phyloP scores from a whole-genome alignment of 805 yeast genomes.

The Gaillardinia entomophila region DNA sequence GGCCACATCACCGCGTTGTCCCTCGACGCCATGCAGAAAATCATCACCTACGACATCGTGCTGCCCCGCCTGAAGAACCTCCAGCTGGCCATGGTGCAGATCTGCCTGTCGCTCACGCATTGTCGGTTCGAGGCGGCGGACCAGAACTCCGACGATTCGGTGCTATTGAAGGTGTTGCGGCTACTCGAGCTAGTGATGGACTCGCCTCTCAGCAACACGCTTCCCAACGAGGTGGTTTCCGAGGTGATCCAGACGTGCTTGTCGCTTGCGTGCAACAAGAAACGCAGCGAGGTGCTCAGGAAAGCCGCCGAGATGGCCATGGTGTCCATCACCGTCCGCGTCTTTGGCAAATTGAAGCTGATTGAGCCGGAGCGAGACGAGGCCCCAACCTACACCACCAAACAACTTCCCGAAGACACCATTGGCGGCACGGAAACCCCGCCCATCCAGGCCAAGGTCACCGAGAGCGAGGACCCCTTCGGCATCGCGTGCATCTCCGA shows the following conservation, averaged over 20 bases:
- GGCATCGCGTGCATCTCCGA: constrained; percentile 75
- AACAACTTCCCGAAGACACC: constrained; percentile 52
- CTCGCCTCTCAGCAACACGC: constrained; percentile 56
- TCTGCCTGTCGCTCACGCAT: constrained; percentile 75
- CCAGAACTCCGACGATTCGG: constrained; percentile 87
- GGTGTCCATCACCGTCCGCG: constrained; percentile 58
- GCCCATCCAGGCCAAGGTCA: constrained; percentile 3
- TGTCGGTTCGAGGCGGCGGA: constrained; percentile 96
- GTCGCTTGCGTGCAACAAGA: constrained; percentile 86
- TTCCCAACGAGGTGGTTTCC: constrained; percentile 77
- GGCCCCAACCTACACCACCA: constrained; percentile 37
- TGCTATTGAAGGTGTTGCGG: constrained; percentile 73
- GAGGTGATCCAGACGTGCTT: constrained; percentile 90
- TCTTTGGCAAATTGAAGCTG: constrained; percentile 55
- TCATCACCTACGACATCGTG: constrained; percentile 67
- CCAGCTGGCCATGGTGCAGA: constrained; percentile 54
- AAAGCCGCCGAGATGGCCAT: constrained; percentile 84
- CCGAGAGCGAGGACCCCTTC: constrained; percentile 42
- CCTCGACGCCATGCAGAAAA: constrained; percentile 65
- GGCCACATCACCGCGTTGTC: constrained; percentile 84
- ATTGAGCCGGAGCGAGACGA: constrained; percentile 42
- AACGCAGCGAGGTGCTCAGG: constrained; percentile 84
- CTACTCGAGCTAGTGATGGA: constrained; percentile 61
- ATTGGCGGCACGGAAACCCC: constrained; percentile 42
- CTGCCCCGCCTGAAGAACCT: constrained; percentile 48